Evolutionary conservation across 192 early-diverging fungal genomes (phyloP).

Genomic region (Chytriomyces sp.): DNA sequence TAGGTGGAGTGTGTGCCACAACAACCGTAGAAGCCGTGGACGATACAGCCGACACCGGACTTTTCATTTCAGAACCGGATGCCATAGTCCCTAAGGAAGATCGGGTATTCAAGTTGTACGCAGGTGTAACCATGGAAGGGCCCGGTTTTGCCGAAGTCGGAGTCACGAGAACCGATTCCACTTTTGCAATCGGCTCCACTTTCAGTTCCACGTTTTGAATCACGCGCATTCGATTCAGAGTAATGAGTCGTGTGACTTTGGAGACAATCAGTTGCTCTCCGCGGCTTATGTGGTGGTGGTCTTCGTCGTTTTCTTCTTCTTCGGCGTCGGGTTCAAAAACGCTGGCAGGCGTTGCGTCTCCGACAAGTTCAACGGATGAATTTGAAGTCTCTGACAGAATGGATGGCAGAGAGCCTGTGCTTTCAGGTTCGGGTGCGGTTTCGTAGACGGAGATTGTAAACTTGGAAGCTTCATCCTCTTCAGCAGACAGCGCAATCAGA

Average conservation of each 20-base stretch:
- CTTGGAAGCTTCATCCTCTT: background rate
- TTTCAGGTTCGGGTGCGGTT: background rate
- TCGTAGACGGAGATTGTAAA: background rate
- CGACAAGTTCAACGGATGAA: background rate
- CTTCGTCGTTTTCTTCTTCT: background rate
- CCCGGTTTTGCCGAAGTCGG: no score
- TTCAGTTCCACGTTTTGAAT: conserved; percentile 7
- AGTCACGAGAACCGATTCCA: background rate
- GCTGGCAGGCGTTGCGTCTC: background rate
- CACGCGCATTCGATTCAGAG: background rate
- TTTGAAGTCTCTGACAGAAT: background rate
- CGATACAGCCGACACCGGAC: background rate
- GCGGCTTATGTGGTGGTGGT: background rate
- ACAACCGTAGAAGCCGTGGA: background rate
- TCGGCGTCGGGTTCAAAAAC: background rate
- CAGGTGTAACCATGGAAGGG: no score
- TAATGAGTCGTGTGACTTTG: conserved; percentile 25
- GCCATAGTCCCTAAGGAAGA: background rate
- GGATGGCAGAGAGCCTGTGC: background rate
- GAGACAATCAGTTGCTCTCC: conserved; percentile 12
- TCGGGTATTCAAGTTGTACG: background rate
- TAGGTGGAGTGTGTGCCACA: background rate
- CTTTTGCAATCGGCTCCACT: conserved; percentile 23
- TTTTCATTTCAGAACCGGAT: background rate
- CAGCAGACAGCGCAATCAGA: background rate